Conservation (phyloP, 257 asterid genomes). For the Asclepias syriaca region DNA sequence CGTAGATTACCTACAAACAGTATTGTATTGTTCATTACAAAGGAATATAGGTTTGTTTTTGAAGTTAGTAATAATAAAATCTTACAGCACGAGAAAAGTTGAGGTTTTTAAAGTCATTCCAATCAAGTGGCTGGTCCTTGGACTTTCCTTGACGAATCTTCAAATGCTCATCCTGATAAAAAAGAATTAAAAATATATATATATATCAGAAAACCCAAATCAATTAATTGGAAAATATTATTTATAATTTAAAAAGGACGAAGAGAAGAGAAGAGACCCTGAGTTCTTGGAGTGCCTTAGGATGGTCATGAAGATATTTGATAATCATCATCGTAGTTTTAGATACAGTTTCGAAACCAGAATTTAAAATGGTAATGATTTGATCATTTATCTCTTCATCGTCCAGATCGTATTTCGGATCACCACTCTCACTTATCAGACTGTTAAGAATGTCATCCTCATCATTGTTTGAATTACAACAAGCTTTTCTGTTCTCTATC, state of each 20-base stretch:
- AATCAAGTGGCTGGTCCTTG: slow-evolving; percentile 37
- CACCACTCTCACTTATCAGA: slow-evolving; percentile 32
- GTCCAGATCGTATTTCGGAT: slow-evolving; percentile 47
- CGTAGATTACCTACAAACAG: slow-evolving; percentile 43
- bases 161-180: slow-evolving; percentile 56
- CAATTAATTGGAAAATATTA: too few relatives aligned
- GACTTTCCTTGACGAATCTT: slow-evolving; percentile 39
- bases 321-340: slow-evolving; percentile 93
- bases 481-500: slow-evolving; percentile 52
- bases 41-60: too few relatives aligned
- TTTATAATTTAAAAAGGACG: too few relatives aligned
- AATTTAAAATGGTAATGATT: slow-evolving; percentile 63
- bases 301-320: slow-evolving; percentile 87
- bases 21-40: background rate
- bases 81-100: slow-evolving; percentile 73
- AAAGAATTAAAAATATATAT: background rate
- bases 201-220: too few relatives aligned
- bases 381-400: slow-evolving; percentile 78
- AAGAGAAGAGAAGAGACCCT: slow-evolving; percentile 33
- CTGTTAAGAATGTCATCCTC: slow-evolving; percentile 64
- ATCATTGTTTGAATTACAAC: background rate
- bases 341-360: slow-evolving; percentile 86
- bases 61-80: background rate
- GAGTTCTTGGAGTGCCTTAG: slow-evolving; percentile 68
- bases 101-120: slow-evolving; percentile 65